Evolutionary conservation across 768 basidiomycete species (phyloP).

Genomic region (Tubosaeta sp.): DNA sequence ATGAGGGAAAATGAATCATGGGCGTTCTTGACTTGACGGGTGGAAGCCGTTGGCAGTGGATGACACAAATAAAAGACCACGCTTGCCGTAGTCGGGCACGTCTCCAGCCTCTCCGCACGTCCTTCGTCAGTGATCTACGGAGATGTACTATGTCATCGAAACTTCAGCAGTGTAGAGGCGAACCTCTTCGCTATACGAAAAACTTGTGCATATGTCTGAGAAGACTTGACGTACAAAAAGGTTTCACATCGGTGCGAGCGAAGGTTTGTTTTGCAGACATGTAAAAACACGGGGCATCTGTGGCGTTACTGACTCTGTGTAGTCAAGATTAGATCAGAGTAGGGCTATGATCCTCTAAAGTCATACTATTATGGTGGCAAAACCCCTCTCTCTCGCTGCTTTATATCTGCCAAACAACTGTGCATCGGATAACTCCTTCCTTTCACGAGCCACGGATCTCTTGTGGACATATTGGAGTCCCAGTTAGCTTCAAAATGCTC

Average conservation of each 20-base stretch:
- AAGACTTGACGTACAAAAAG: constrained; percentile 17
- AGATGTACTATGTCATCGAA: neutral
- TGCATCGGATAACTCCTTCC: constrained; percentile 23
- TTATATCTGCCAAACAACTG: constrained; percentile 46
- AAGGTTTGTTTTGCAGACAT: constrained; percentile 45
- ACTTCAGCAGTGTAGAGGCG: neutral
- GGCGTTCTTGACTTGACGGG: constrained; percentile 21
- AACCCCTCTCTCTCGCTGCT: constrained; percentile 28
- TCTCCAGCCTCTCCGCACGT: neutral
- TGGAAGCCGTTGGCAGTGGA: constrained; percentile 35
- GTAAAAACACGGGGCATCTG: constrained; percentile 44
- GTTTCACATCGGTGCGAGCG: constrained; percentile 25
- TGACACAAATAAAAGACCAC: constrained; percentile 30
- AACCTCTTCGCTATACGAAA: constrained; percentile 33
- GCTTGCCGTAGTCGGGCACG: neutral
- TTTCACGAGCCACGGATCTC: constrained; percentile 16
- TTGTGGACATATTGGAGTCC: neutral
- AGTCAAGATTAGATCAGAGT: constrained; percentile 39
- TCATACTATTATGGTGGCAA: no score
- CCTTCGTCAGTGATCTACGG: constrained; percentile 7
- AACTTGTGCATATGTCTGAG: constrained; percentile 29
- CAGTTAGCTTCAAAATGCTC: neutral
- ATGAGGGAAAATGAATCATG: constrained; percentile 19
- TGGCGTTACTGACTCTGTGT: constrained; percentile 9
- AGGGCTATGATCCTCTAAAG: constrained; percentile 16